Base-by-base conservation (phyloP, 305 asterid species). In the Fraxinus platypoda region DNA sequence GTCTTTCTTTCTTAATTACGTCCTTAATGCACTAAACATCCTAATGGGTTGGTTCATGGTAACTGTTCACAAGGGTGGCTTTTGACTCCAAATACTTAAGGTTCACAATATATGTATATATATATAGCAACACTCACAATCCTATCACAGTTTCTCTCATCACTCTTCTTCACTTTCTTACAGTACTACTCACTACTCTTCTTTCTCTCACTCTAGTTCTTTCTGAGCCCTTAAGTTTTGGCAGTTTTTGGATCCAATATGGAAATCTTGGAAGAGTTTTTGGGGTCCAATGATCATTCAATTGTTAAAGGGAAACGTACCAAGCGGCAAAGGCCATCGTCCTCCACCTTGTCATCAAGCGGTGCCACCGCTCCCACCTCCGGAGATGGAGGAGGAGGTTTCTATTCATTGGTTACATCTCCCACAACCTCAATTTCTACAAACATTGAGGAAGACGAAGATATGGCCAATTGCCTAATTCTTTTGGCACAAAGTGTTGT, bases 381-480 rank as follows among this genome's bases (percentile, higher is more conserved):
- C 12, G 88, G 81, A 0, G 85, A 75, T 6, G 41, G 64, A 21
- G 68, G 52, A 6, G 78, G 78, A 33, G 75, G 78, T 37, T 75
- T 68, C 19, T 28, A 68, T 75, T 80, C 90, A 0, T 37, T 79
- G 31, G 31, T 54, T 37, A 84, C 86, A 0, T 88, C 91, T 74
- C 83, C 89, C 8, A 26, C 89, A 9, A 83, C 92, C 21, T 80
- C 88, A 17, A 79, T 82, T 49, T 90, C 91, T 2, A 82, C 92
- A 0, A 86, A 84, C 81, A 87, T 91, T 0, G 91, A 89, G 59
- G 95, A 94, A 82, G 97, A 93, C 38, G 94, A 93, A 74, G 97
- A 93, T 77, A 86, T 93, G 90, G 98, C 98, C 28, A 91, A 91
- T 74, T 95, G 98, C 52, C 83, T 95, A 84, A 95, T 95, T 81